Conservation (phyloP, 495 filamentous ascomycete species). For the Aspergillus conjunctus region DNA sequence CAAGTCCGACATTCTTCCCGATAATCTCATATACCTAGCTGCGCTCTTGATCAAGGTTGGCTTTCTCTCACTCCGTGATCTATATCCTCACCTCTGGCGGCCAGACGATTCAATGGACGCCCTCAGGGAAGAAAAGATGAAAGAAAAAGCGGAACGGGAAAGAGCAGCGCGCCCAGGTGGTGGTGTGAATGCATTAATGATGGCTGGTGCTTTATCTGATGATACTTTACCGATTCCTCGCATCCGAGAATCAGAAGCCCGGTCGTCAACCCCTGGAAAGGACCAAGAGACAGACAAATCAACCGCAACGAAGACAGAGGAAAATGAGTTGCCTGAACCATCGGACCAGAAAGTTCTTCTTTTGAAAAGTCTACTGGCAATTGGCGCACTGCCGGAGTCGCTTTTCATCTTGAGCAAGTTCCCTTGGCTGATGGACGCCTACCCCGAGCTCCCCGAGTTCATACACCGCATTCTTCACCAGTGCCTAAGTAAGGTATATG, state of each 20-base stretch:
- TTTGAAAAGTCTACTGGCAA: constrained; percentile 80
- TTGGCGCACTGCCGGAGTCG: constrained; percentile 91
- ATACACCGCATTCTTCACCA: constrained; percentile 84
- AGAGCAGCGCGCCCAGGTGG: constrained; percentile 63
- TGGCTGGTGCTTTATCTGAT: constrained; percentile 84
- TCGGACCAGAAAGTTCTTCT: constrained; percentile 87
- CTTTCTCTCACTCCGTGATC: constrained; percentile 90
- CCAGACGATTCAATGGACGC: constrained; percentile 77
- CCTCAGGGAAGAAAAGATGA: constrained; percentile 63
- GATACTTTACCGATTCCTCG: constrained; percentile 65
- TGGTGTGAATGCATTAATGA: constrained; percentile 80
- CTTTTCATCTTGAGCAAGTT: constrained; percentile 91
- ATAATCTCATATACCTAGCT: constrained; percentile 87
- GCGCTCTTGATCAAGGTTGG: constrained; percentile 95
- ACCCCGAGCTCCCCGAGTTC: constrained; percentile 73
- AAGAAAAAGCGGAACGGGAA: constrained; percentile 80
- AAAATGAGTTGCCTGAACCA: constrained; percentile 71
- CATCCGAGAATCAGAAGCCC: constrained; percentile 45
- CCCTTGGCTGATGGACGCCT: constrained; percentile 83
- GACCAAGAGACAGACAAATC: constrained; percentile 56
- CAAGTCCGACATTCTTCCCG: constrained; percentile 70
- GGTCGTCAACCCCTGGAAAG: constrained; percentile 48
- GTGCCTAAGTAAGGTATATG: constrained; percentile 70
- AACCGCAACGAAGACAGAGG: constrained; percentile 47
- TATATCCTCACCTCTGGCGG: constrained; percentile 92